A percentile compares a stretch with the other conserved stretches of the same genome.
Evolutionary conservation across 768 basidiomycete genomes (phyloP).

Genomic region (Tylopilus vinaceipallidus): DNA sequence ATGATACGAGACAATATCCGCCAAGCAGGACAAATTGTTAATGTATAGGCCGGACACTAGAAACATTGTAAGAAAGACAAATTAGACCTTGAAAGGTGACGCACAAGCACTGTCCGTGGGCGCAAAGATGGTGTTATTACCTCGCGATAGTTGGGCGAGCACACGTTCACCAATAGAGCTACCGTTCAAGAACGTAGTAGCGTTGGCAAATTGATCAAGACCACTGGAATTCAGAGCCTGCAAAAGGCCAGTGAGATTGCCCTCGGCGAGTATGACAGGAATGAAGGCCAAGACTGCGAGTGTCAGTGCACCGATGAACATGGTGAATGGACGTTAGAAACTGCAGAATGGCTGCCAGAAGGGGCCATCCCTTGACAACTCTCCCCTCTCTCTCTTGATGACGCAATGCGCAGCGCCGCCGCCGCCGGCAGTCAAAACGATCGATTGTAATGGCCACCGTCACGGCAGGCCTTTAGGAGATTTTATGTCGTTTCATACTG

Average conservation of each 20-base stretch:
- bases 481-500: not conserved
- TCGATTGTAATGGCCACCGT: not conserved
- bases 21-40: constrained; percentile 36
- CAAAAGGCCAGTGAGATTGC: constrained; percentile 34
- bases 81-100: constrained; percentile 12
- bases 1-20: constrained; percentile 56
- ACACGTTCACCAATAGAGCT: constrained; percentile 43
- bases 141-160: constrained; percentile 41
- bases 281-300: constrained; percentile 22
- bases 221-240: constrained; percentile 38
- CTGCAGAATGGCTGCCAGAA: no score
- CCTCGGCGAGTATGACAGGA: constrained; percentile 32
- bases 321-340: constrained; percentile 4
- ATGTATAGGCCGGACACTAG: constrained; percentile 15
- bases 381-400: constrained; percentile 11
- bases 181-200: constrained; percentile 41
- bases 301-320: constrained; percentile 12
- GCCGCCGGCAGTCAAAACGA: constrained; percentile 5
- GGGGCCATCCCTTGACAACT: no score
- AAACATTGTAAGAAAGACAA: constrained; percentile 1
- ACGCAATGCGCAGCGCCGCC: constrained; percentile 34
- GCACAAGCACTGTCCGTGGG: constrained; percentile 55
- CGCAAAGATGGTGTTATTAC: constrained; percentile 53
- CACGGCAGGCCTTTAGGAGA: not conserved
- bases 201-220: constrained; percentile 41